These are phyloP conservation scores for Phenoliferia sp. DNA, from an alignment of 1,284 basidiomycete genomes.

Conservation along the genomic window DNA sequence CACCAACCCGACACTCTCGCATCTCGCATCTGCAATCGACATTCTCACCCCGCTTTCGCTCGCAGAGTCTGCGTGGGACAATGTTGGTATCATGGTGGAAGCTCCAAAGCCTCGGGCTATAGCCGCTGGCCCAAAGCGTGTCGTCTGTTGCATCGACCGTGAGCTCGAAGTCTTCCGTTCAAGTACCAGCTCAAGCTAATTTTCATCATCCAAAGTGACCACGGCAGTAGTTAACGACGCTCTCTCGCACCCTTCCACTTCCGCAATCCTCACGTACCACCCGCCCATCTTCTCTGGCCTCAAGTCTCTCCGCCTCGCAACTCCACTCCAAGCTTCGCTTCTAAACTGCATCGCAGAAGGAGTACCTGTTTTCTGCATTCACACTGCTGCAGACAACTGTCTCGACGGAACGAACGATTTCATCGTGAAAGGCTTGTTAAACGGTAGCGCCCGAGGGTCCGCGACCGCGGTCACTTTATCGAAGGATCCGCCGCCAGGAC, in stretches of 20 bases:
- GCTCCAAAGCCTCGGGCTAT: slow-evolving; percentile 8
- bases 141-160: slow-evolving; percentile 30
- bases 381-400: slow-evolving; percentile 30
- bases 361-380: slow-evolving; percentile 24
- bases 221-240: slow-evolving; percentile 16
- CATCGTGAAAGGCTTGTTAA: slow-evolving; percentile 14
- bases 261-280: slow-evolving; percentile 28
- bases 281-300: slow-evolving; percentile 33
- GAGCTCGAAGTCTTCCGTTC: not conserved
- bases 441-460: not conserved
- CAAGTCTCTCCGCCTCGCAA: slow-evolving; percentile 22
- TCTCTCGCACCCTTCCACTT: slow-evolving; percentile 14
- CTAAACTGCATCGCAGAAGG: slow-evolving; percentile 18
- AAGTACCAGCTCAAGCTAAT: not conserved
- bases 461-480: slow-evolving; percentile 12
- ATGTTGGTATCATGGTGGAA: slow-evolving; percentile 32
- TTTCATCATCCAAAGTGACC: slow-evolving; percentile 29
- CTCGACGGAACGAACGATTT: slow-evolving; percentile 26
- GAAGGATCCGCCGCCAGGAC: slow-evolving; percentile 15
- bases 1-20: slow-evolving; percentile 3
- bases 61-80: slow-evolving; percentile 31
- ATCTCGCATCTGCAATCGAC: slow-evolving; percentile 13
- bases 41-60: slow-evolving; percentile 22
- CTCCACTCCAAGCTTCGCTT: slow-evolving; percentile 17
- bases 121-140: not conserved